Conservation (phyloP, 345 rosid species). For the Salix dunnii region DNA sequence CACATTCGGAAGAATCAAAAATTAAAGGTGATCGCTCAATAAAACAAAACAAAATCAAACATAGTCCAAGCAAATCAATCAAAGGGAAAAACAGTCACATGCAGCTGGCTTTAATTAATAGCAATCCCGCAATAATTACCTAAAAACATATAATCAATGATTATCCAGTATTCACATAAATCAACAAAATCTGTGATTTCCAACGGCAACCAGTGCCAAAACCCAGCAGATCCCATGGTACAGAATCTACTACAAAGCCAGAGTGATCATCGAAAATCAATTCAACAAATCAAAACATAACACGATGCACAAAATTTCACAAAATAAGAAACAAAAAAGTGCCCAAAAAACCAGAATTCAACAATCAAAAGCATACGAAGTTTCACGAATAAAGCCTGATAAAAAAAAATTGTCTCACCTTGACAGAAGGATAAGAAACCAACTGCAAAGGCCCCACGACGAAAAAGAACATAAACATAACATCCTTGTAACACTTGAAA, state of each 20-base stretch:
- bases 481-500: slow-evolving; percentile 72
- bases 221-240: not conserved
- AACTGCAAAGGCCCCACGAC: slow-evolving; percentile 89
- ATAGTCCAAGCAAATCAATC: not conserved
- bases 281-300: not conserved
- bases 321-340: not conserved
- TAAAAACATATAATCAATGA: not conserved
- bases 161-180: not conserved
- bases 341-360: not conserved
- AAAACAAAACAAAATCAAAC: not conserved
- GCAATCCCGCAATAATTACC: not conserved
- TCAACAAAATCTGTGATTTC: not conserved
- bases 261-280: not conserved
- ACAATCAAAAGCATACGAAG: not conserved
- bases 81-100: not conserved
- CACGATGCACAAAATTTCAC: not conserved
- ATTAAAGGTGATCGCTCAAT: not conserved
- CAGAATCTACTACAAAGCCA: not conserved
- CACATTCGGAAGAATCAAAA: not conserved
- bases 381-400: not conserved
- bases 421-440: slow-evolving; percentile 69
- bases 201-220: not conserved
- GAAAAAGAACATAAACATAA: slow-evolving; percentile 60
- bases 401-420: slow-evolving; percentile 38
- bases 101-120: not conserved